These are phyloP conservation scores for Echinochloa phyllopogon DNA, from an alignment of 176 grass and related monocot genomes.

Conservation along the genomic window DNA sequence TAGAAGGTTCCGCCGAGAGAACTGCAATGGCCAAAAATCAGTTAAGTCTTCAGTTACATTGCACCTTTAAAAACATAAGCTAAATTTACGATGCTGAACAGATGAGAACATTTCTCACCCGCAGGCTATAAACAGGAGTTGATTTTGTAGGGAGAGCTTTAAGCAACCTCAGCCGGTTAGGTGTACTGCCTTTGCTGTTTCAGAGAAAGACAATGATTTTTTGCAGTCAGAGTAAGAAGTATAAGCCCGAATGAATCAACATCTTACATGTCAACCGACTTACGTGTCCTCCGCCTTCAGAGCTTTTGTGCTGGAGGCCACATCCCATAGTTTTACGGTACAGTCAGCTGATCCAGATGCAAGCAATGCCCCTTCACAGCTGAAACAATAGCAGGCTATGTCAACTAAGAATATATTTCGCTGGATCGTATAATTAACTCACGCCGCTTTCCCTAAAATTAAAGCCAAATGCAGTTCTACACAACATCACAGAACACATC, in stretches of 20 bases:
- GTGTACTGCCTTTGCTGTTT: slow-evolving; percentile 71
- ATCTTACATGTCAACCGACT: slow-evolving; percentile 31
- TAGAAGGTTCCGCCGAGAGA: slow-evolving; percentile 91
- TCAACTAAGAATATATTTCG: not conserved
- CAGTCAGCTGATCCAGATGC: slow-evolving; percentile 94
- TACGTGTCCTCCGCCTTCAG: slow-evolving; percentile 80
- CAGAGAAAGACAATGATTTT: slow-evolving; percentile 15
- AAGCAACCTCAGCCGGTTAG: slow-evolving; percentile 67
- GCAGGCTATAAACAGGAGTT: slow-evolving; percentile 82
- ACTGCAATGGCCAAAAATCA: slow-evolving; percentile 51
- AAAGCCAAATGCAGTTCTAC: not conserved
- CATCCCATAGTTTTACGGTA: slow-evolving; percentile 95
- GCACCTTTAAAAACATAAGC: not conserved
- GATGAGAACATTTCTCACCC: slow-evolving; percentile 56
- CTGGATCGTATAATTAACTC: not conserved
- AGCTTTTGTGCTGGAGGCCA: slow-evolving; percentile 71
- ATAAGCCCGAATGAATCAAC: not conserved
- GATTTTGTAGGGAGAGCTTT: slow-evolving; percentile 94
- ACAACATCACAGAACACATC: slow-evolving; percentile 1
- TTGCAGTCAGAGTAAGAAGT: slow-evolving; percentile 25
- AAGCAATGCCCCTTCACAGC: slow-evolving; percentile 93
- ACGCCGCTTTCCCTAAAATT: slow-evolving; percentile 2
- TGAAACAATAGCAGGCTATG: slow-evolving; percentile 39
- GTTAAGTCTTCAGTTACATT: slow-evolving; percentile 5
- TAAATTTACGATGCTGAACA: not conserved